phyloP scores from a whole-genome alignment of 2,329 filamentous ascomycete species.

The Didymella keratinophila region DNA sequence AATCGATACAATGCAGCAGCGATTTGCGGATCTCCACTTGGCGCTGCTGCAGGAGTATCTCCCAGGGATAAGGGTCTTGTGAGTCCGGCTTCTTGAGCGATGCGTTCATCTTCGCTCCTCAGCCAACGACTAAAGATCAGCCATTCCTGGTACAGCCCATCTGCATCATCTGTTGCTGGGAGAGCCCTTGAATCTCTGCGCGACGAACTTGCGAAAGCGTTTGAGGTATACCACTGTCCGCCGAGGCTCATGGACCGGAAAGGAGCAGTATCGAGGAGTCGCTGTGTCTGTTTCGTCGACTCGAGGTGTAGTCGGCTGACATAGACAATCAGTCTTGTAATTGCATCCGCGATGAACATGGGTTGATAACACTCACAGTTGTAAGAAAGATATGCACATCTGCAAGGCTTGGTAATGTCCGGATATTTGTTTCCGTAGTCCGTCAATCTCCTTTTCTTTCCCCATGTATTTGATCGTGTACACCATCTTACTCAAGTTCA shows the following conservation, averaged over 20 bases:
- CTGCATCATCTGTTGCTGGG: conserved; percentile 37
- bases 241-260: conserved; percentile 38
- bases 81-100: conserved; percentile 30
- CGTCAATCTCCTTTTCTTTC: conserved; percentile 45
- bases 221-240: conserved; percentile 36
- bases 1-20: conserved; percentile 40
- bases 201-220: conserved; percentile 29
- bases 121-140: conserved; percentile 40
- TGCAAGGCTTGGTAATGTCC: conserved; percentile 44
- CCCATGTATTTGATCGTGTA: conserved; percentile 46
- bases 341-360: not conserved
- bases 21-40: conserved; percentile 34
- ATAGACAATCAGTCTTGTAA: conserved; percentile 2
- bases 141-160: conserved; percentile 44
- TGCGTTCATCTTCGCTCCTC: conserved; percentile 39
- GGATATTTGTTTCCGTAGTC: conserved; percentile 38
- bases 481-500: conserved; percentile 40
- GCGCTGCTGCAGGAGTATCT: conserved; percentile 25
- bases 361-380: conserved; percentile 31
- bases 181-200: conserved; percentile 30
- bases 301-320: conserved; percentile 41
- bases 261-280: conserved; percentile 21
- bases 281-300: conserved; percentile 34
- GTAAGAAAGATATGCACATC: conserved; percentile 44
- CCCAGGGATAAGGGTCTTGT: conserved; percentile 34